Conservation (phyloP, 2,329 filamentous ascomycete species). For the Claviceps arundinis region DNA sequence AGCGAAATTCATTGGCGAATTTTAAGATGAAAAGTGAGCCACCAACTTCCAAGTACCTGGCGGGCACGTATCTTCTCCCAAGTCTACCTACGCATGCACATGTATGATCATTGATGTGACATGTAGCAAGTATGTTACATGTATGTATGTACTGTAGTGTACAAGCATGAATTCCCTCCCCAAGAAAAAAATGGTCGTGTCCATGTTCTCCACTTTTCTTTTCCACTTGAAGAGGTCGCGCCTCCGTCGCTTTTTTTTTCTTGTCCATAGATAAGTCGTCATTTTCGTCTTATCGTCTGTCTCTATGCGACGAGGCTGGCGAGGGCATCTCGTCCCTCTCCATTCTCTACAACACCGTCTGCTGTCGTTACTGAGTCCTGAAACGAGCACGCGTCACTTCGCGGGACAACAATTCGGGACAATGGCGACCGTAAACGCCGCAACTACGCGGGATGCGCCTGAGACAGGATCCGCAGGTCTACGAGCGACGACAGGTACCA, state of each 20-base stretch:
- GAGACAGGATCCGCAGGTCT: conserved; percentile 2
- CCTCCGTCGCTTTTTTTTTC: background rate
- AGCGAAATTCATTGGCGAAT: background rate
- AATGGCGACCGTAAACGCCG: conserved; percentile 17
- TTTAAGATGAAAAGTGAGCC: too few species aligned
- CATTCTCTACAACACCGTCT: background rate
- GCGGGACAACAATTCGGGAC: conserved; percentile 15
- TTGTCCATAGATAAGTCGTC: background rate
- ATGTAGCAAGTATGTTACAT: background rate
- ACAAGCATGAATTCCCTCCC: too few species aligned
- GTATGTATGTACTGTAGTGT: background rate
- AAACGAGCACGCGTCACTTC: background rate
- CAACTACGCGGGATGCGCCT: conserved; percentile 8
- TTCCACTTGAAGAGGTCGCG: background rate
- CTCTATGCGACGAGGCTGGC: conserved; percentile 3
- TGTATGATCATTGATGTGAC: background rate
- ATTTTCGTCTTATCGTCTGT: background rate
- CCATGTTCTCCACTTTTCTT: background rate
- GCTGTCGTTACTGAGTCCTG: background rate
- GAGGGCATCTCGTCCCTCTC: background rate
- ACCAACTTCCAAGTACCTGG: background rate
- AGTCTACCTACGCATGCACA: too few species aligned
- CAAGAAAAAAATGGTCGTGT: background rate
- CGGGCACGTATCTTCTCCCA: background rate
- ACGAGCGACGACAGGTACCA: conserved; percentile 31